phyloP scores from a whole-genome alignment of 1,284 basidiomycete species.

The Mycosarcoma mackinlayi region DNA sequence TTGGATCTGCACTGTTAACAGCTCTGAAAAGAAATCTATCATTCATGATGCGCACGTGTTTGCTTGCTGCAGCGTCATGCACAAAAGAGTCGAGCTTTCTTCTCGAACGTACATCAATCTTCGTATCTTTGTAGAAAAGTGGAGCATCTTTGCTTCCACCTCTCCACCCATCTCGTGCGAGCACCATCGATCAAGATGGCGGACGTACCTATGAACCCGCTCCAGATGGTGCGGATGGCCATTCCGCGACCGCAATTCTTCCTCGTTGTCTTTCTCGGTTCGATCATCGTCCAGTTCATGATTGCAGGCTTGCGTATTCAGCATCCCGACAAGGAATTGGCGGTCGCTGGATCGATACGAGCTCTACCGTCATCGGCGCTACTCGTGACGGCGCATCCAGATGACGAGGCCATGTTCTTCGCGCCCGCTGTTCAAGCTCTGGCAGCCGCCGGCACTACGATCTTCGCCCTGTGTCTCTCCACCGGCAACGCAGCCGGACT shows the following conservation, averaged over 20 bases:
- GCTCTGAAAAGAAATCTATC: too few species aligned
- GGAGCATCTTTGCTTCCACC: too few species aligned
- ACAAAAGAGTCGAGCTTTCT: too few species aligned
- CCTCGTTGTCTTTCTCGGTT: slow-evolving; percentile 26
- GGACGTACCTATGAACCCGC: slow-evolving; percentile 9
- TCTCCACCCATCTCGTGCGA: not conserved
- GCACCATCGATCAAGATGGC: slow-evolving; percentile 9
- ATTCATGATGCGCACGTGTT: too few species aligned
- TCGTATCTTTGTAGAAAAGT: too few species aligned
- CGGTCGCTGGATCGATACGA: slow-evolving; percentile 3
- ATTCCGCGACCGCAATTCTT: slow-evolving; percentile 45
- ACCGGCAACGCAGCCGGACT: slow-evolving; percentile 82
- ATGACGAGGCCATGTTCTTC: slow-evolving; percentile 94
- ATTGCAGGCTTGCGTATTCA: slow-evolving; percentile 31
- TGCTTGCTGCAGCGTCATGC: too few species aligned
- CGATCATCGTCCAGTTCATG: slow-evolving; percentile 35
- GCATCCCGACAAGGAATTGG: slow-evolving; percentile 8
- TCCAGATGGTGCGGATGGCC: slow-evolving; percentile 36
- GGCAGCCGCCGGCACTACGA: slow-evolving; percentile 69
- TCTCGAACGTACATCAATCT: too few species aligned
- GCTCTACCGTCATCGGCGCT: slow-evolving; percentile 68
- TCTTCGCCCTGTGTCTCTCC: slow-evolving; percentile 71
- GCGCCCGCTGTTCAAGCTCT: slow-evolving; percentile 78
- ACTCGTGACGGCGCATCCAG: slow-evolving; percentile 85
- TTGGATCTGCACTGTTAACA: too few species aligned